A percentile compares a stretch with the other conserved stretches of the same genome.
phyloP scores from a whole-genome alignment of 495 filamentous ascomycete genomes.

The Parmelia sp. region DNA sequence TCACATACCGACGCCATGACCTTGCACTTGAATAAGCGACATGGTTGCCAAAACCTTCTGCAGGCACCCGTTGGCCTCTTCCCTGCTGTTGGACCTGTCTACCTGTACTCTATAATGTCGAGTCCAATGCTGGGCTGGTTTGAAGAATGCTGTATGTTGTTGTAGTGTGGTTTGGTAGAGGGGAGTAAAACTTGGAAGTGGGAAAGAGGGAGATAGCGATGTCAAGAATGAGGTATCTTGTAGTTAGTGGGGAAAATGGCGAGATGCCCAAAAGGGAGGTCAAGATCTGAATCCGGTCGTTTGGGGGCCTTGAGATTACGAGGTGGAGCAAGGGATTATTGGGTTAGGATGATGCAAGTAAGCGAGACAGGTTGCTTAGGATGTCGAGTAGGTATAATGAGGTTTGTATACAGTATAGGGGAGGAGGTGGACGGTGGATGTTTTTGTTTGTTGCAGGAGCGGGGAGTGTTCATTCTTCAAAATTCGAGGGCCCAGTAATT shows the following conservation, averaged over 20 bases:
- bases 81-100: neutral
- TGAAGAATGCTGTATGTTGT: neutral
- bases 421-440: neutral
- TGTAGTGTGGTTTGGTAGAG: neutral
- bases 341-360: neutral
- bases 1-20: slow-evolving; percentile 19
- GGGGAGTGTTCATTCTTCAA: no score
- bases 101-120: neutral
- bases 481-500: no score
- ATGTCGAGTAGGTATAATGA: neutral
- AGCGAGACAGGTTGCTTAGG: neutral
- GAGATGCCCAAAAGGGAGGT: neutral
- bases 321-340: neutral
- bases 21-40: slow-evolving; percentile 19
- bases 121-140: neutral
- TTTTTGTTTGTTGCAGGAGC: no score
- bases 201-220: neutral
- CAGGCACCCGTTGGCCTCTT: slow-evolving; percentile 2
- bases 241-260: neutral
- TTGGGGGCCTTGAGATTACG: neutral
- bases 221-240: neutral
- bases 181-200: neutral
- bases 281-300: neutral
- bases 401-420: neutral
- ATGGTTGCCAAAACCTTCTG: slow-evolving; percentile 4